A percentile compares a stretch with the other conserved stretches of the same genome.
Conservation (phyloP, 2,329 filamentous ascomycete genomes). For the Trichoderma simmonsii region DNA sequence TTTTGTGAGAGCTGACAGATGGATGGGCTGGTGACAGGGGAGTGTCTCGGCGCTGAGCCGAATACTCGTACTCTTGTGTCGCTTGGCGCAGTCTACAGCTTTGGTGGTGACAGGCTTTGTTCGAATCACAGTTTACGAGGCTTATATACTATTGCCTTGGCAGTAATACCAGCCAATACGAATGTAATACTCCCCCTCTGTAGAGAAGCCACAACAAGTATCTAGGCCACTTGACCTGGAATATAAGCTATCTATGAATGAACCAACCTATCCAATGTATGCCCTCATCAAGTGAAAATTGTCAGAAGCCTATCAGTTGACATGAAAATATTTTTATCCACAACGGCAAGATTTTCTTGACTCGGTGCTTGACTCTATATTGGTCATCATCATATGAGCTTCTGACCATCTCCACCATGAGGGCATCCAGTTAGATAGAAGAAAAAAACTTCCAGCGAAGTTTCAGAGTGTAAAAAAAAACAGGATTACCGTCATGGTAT, state of each 20-base stretch:
- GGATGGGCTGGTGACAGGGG: not conserved
- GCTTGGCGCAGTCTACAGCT: not conserved
- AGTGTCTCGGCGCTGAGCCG: not conserved
- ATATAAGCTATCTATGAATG: not conserved
- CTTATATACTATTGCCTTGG: not conserved
- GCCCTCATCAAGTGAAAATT: not conserved
- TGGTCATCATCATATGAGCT: constrained; percentile 87
- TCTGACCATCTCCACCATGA: constrained; percentile 27
- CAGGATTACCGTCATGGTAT: constrained; percentile 25
- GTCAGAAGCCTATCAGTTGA: constrained; percentile 19
- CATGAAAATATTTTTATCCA: constrained; percentile 28
- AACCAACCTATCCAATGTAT: not conserved
- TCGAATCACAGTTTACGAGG: not conserved
- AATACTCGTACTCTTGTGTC: not conserved
- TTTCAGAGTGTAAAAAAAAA: constrained; percentile 36
- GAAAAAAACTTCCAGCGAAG: constrained; percentile 42
- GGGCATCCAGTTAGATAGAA: constrained; percentile 12
- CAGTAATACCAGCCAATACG: not conserved
- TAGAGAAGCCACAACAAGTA: not conserved
- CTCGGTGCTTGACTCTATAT: constrained; percentile 99
- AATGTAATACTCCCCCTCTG: not conserved
- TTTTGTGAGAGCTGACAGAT: not conserved
- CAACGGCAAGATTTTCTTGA: constrained; percentile 29
- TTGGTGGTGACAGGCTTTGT: not conserved
- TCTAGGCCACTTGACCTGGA: not conserved